A percentile compares a stretch with the other conserved stretches of the same genome.
These are phyloP conservation scores for Boletus pseudopeckii DNA, from an alignment of 768 basidiomycete genomes.

Conservation along the genomic window DNA sequence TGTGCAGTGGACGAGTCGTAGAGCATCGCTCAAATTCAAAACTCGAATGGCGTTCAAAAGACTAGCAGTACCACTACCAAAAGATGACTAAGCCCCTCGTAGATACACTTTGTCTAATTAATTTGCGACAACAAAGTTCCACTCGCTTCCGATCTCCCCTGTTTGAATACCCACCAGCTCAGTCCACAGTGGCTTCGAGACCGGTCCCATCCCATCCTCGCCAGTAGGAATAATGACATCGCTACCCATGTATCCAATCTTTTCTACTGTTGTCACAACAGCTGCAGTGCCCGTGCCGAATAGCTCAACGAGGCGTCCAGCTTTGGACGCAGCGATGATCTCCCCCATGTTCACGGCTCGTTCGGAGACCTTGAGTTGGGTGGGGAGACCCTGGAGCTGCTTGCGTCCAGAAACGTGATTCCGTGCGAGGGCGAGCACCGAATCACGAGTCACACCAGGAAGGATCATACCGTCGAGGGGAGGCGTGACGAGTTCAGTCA, in stretches of 20 bases:
- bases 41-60: background rate
- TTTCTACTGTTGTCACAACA: constrained; percentile 45
- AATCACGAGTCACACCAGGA: constrained; percentile 67
- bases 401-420: constrained; percentile 52
- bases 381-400: constrained; percentile 49
- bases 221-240: constrained; percentile 57
- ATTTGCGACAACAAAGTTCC: constrained; percentile 58
- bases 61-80: background rate
- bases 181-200: constrained; percentile 46
- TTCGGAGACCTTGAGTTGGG: constrained; percentile 59
- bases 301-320: constrained; percentile 46
- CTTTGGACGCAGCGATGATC: constrained; percentile 47
- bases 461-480: constrained; percentile 64
- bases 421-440: constrained; percentile 43
- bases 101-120: background rate
- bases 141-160: constrained; percentile 71
- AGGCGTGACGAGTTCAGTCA: constrained; percentile 60
- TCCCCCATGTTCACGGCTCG: constrained; percentile 75
- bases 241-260: constrained; percentile 55
- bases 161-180: constrained; percentile 65
- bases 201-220: constrained; percentile 72
- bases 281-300: constrained; percentile 57
- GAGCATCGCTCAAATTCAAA: constrained; percentile 44
- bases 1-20: constrained; percentile 60
- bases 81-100: constrained; percentile 14